Percentiles rank a stretch among this genome's conserved stretches.
phyloP scores from a whole-genome alignment of 257 asterid species.

The Solanum etuberosum region DNA sequence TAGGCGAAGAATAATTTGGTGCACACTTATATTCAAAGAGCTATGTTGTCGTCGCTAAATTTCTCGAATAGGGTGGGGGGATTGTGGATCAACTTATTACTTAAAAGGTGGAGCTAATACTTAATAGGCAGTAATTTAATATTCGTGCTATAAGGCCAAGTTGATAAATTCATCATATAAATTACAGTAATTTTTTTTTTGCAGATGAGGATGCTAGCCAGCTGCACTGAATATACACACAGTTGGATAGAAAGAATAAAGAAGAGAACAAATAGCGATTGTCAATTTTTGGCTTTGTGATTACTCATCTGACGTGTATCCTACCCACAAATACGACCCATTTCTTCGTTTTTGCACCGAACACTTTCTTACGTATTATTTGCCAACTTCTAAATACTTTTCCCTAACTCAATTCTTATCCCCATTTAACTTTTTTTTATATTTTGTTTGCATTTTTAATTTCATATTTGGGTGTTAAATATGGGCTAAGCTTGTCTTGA shows the following conservation, averaged over 20 bases:
- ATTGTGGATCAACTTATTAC: background rate
- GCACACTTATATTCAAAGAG: too few relatives aligned
- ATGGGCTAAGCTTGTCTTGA: background rate
- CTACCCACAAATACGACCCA: background rate
- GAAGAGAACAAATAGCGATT: background rate
- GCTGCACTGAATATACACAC: background rate
- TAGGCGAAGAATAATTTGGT: too few relatives aligned
- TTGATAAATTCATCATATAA: background rate
- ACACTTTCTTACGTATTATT: background rate
- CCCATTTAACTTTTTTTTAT: background rate
- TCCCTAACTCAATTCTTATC: background rate
- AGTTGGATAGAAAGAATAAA: background rate
- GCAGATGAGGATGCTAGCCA: background rate
- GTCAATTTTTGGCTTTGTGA: background rate
- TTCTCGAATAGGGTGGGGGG: background rate
- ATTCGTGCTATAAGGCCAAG: background rate
- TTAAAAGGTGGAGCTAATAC: background rate
- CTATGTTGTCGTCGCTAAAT: too few relatives aligned
- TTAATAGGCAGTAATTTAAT: background rate
- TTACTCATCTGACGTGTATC: conserved; percentile 1
- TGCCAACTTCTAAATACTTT: background rate
- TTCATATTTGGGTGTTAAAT: background rate
- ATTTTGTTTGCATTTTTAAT: background rate
- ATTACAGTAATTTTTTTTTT: background rate
- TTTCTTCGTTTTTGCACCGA: background rate